Conservation (phyloP, 805 yeast species). For the Jamesozyma gamospora region DNA sequence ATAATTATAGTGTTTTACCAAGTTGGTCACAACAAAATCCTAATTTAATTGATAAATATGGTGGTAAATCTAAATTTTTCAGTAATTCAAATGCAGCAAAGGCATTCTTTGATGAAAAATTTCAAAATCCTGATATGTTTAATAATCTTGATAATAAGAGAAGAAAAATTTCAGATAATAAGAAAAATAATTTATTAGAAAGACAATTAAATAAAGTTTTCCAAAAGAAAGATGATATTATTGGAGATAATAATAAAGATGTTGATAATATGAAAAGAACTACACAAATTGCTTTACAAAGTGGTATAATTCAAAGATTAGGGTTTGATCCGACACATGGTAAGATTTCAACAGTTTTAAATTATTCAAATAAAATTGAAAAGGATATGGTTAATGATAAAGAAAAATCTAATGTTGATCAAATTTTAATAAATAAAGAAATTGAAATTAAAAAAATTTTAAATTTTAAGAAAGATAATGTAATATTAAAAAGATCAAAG, state of each 20-base stretch:
- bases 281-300: conserved; percentile 33
- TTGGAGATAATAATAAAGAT: conserved; percentile 14
- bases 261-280: conserved; percentile 22
- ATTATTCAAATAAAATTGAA: conserved; percentile 2
- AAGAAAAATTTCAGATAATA: conserved; percentile 33
- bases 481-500: conserved; percentile 28
- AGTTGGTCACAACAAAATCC: conserved; percentile 6
- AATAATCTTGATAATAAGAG: conserved; percentile 31
- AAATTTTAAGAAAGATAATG: conserved; percentile 27
- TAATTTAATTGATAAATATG: conserved; percentile 2
- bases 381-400: not conserved
- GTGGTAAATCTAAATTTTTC: conserved; percentile 20
- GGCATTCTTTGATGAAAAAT: conserved; percentile 44
- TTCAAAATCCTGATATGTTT: conserved; percentile 38
- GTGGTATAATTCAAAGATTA: conserved; percentile 31
- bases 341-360: conserved; percentile 14
- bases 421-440: conserved; percentile 1
- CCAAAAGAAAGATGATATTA: conserved; percentile 3
- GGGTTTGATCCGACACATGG: conserved; percentile 47
- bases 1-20: conserved; percentile 1
- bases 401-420: not conserved
- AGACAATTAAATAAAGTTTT: conserved; percentile 22
- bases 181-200: conserved; percentile 22
- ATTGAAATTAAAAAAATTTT: conserved; percentile 21
- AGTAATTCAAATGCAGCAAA: conserved; percentile 34